These are phyloP conservation scores for Hibiscus trionum DNA, from an alignment of 345 rosid genomes.

Conservation along the genomic window DNA sequence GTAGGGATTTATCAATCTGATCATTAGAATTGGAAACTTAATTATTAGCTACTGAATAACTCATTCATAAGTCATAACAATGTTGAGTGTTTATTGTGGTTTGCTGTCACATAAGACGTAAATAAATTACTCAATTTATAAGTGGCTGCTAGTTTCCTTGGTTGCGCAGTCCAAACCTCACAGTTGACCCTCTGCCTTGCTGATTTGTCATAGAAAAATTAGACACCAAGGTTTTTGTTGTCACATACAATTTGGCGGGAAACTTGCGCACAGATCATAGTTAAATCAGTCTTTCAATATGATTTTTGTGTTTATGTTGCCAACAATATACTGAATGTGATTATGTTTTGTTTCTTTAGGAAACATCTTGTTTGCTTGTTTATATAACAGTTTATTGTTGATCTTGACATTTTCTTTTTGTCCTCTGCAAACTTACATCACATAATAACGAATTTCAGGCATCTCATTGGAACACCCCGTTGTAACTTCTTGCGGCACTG, in stretches of 20 bases:
- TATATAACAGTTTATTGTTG: not conserved
- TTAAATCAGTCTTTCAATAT: not conserved
- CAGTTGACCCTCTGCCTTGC: not conserved
- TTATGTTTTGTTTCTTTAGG: not conserved
- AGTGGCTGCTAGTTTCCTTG: too few relatives aligned
- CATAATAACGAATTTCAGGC: conserved; percentile 32
- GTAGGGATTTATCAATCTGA: not conserved
- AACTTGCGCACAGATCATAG: not conserved
- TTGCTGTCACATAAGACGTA: not conserved
- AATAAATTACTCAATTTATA: not conserved
- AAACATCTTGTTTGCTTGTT: not conserved
- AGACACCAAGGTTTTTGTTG: not conserved
- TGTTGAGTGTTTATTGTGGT: not conserved
- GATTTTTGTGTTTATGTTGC: not conserved
- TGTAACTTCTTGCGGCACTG: conserved; percentile 83
- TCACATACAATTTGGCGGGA: not conserved
- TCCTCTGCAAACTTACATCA: not conserved
- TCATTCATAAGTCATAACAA: not conserved
- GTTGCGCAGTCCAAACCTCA: too few relatives aligned
- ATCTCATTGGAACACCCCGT: conserved; percentile 72
- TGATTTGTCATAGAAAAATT: not conserved
- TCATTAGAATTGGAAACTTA: not conserved
- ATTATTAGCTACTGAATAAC: not conserved
- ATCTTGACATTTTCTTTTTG: not conserved
- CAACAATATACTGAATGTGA: not conserved